Base-by-base conservation (phyloP, 805 yeast species). In the Hanseniaspora singularis region DNA sequence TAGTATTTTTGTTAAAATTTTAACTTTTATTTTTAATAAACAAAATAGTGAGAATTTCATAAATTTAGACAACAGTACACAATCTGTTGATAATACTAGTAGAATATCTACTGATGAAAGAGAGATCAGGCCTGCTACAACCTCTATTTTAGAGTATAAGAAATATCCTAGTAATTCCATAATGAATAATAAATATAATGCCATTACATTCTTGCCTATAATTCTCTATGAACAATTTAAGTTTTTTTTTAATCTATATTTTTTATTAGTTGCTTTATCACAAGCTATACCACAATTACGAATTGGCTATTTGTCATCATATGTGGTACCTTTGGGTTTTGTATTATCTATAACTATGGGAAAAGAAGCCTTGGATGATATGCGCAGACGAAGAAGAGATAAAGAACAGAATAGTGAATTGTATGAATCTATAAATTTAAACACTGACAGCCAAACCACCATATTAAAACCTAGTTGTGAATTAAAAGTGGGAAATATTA, bases 161-260 rank as follows among this genome's bases (percentile, higher is more conserved):
- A 60, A 55, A 40, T 67, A 65, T 48, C 67, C 92, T 1, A 65
- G 85, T 11, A 92, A 92, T 61, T 84, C 92, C 6, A 74, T 92
- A 12, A 83, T 95, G 39, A 92, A 92, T 63, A 97, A 98, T 19
- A 89, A 88, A 64, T 92, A 92, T 64, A 84, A 84, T 55, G 84
- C 92, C 2, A 60, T 86, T 31, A 78, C 95, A 1, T 92, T 92
- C 57, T 64, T 92, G 9, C 99, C 99, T 3, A 71, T 85, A 36
- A 77, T 92, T 46, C 71, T 92, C 26, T 94, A 83, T 62, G 96
- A 89, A 61, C 99, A 92, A 68, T 92, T 92, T 76, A 87, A 88
- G 66, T 89, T 92, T 62, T 92, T 92, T 64, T 92, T 87, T 72
- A 92, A 92, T 64, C 67, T 92, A 40, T 92, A 92, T 63, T 92